Percentiles rank a stretch among this genome's conserved stretches.
Conservation (phyloP, 805 yeast species). For the Metschnikowia dekortorum region DNA sequence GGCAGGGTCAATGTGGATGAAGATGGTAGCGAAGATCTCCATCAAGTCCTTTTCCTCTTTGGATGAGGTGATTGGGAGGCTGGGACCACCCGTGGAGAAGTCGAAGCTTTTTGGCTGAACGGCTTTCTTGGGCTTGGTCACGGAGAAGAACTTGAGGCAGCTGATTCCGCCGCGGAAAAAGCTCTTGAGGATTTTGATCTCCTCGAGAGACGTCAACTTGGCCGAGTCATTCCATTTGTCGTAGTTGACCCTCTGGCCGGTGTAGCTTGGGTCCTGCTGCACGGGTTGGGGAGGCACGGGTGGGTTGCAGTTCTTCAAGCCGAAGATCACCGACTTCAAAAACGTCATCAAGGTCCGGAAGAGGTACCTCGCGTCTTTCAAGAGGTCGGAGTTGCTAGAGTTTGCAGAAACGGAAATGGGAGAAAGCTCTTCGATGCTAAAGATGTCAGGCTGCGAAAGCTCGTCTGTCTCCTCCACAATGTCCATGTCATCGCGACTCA, state of each 20-base stretch:
- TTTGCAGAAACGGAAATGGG: constrained; percentile 58
- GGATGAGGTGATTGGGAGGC: constrained; percentile 77
- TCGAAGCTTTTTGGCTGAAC: constrained; percentile 35
- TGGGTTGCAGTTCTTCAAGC: constrained; percentile 85
- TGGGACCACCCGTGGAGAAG: constrained; percentile 74
- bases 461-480: constrained; percentile 12
- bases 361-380: constrained; percentile 82
- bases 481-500: constrained; percentile 9
- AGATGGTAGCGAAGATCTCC: constrained; percentile 93
- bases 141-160: constrained; percentile 73
- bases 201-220: constrained; percentile 78
- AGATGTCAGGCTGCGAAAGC: constrained; percentile 19
- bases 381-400: constrained; percentile 51
- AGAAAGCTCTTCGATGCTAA: constrained; percentile 34
- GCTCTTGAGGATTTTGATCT: constrained; percentile 67
- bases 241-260: constrained; percentile 36
- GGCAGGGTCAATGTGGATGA: constrained; percentile 90
- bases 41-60: constrained; percentile 92
- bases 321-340: constrained; percentile 83
- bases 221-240: constrained; percentile 82
- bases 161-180: constrained; percentile 80
- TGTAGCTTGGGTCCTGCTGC: constrained; percentile 40
- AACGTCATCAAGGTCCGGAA: constrained; percentile 88
- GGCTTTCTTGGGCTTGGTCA: constrained; percentile 45
- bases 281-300: constrained; percentile 49